Evolutionary conservation across 176 grass and related monocot genomes (phyloP), one percentile per base, ranked within the genome.

Genomic region (Canna indica): DNA sequence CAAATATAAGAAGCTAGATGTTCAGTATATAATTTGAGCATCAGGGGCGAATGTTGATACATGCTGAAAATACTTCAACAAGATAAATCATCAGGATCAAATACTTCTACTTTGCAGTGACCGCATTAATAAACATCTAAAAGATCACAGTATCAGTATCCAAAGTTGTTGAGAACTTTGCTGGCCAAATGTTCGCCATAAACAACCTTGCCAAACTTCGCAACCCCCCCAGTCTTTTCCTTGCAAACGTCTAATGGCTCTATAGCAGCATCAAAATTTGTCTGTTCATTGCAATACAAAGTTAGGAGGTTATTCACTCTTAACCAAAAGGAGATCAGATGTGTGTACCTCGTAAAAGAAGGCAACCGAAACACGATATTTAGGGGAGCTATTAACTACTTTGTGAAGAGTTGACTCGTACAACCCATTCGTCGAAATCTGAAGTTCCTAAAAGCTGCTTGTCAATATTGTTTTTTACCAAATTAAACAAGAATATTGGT

Each of bases 401-500:
- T 77, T 81, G 59, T 97, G 93, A 65, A 97, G 84, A 24, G 93
- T 97, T 47, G 93, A 69, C 62, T 90, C 81, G 4, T 92, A 97
- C n/a, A 97, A 74, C 36, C 93, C 93, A 61, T 97, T 92, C 1
- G 93, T 85, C 93, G 83, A 97, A 28, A 97, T 87, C 93, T 97
- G 48, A 77, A 68, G 70, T 31, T 11, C 17, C 65, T 47, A 35
- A 67, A 1, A 27, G 25, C 9, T 25, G 45, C 73, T 8, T 75
- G 26, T 74, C 59, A 67, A 36, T 0, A 0, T 26, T 26, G 44
- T 68, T 10, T n/a, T 36, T 25, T 0, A 0, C 20, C 3, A 9
- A 63, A 33, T 63, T 30, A 33, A 33, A 1, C 63, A 66, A 66
- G 17, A 66, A 66, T 13, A 9, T 66, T 2, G 20, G 7, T 10